phyloP scores from a whole-genome alignment of 108 stramenopile species.

The Fistulifera pelliculosa region DNA sequence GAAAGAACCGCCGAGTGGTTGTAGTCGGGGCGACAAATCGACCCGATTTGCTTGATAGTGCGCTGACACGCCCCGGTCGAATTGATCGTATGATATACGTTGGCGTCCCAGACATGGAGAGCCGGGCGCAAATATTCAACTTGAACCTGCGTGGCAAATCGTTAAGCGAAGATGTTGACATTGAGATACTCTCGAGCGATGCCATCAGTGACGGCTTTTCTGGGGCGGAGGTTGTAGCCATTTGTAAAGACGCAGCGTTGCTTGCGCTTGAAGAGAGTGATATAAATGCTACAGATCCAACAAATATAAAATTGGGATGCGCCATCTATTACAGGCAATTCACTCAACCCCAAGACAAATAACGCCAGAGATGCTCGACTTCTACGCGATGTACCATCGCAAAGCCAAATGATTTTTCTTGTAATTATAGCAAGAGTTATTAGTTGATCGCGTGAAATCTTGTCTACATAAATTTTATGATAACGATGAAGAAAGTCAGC shows the following conservation, averaged over 20 bases:
- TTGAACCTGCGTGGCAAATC: slow-evolving; percentile 43
- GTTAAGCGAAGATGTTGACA: slow-evolving; percentile 45
- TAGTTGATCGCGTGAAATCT: no score
- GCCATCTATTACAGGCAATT: slow-evolving; percentile 45
- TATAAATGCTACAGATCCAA: slow-evolving; percentile 12
- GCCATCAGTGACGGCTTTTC: slow-evolving; percentile 61
- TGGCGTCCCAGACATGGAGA: slow-evolving; percentile 69
- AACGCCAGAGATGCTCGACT: slow-evolving; percentile 55
- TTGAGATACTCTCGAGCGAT: slow-evolving; percentile 40
- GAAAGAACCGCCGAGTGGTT: slow-evolving; percentile 52
- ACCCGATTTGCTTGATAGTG: slow-evolving; percentile 81
- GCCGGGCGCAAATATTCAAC: slow-evolving; percentile 56
- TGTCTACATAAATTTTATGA: no score
- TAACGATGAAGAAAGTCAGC: no score
- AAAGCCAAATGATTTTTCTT: no score
- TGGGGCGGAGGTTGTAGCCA: slow-evolving; percentile 71
- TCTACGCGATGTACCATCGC: slow-evolving; percentile 30
- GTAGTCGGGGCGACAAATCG: slow-evolving; percentile 91
- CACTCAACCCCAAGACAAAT: slow-evolving; percentile 55
- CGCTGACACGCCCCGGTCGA: slow-evolving; percentile 83
- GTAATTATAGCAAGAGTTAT: no score
- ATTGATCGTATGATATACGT: slow-evolving; percentile 92
- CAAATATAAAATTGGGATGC: slow-evolving; percentile 43
- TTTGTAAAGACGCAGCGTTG: slow-evolving; percentile 71
- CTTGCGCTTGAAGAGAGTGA: slow-evolving; percentile 67